Evolutionary conservation across 2,329 filamentous ascomycete genomes (phyloP).

Genomic region (Amphichorda felina): DNA sequence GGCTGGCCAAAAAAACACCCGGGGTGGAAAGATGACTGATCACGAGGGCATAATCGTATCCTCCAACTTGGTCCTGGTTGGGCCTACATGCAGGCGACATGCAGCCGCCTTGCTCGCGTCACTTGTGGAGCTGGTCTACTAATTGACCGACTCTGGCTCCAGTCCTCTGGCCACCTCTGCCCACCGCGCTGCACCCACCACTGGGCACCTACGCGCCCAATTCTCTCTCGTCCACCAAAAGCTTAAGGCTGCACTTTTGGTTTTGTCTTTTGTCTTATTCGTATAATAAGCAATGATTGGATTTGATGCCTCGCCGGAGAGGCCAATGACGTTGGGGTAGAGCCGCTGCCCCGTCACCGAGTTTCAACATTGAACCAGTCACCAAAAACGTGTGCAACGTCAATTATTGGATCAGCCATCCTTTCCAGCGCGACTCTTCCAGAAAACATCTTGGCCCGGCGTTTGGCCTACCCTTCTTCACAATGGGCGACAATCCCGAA

Average conservation of each 20-base stretch:
- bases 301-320: neutral
- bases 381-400: neutral
- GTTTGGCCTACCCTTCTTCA: neutral
- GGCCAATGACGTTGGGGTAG: neutral
- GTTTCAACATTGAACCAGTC: too few relatives aligned
- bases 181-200: neutral
- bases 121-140: neutral
- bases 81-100: constrained; percentile 3
- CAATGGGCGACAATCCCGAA: neutral
- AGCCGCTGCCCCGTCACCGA: too few relatives aligned
- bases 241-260: neutral
- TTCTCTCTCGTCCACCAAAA: neutral
- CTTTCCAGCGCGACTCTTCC: neutral
- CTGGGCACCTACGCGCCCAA: neutral
- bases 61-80: neutral
- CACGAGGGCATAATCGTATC: neutral
- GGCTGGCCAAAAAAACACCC: neutral
- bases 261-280: neutral
- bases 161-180: too few relatives aligned
- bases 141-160: neutral
- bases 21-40: neutral
- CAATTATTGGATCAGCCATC: neutral
- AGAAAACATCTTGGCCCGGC: too few relatives aligned
- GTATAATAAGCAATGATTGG: neutral
- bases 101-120: neutral